Conservation (phyloP, 225 moss, liverwort and hornwort genomes). For the Polytrichum formosum region DNA sequence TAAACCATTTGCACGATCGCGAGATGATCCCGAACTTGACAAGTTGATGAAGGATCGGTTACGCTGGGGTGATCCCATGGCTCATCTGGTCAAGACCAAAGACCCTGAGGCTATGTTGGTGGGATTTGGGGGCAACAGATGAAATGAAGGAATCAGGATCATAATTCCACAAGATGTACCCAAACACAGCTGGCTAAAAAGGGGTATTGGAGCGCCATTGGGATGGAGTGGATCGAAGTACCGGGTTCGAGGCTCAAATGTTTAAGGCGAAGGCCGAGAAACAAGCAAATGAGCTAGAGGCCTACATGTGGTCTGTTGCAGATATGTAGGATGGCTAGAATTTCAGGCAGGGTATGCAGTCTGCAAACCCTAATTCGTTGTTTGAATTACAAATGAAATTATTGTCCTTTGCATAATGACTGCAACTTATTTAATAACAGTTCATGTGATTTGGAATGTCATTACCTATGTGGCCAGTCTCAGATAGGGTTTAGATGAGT, state of each 20-base stretch:
- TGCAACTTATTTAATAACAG: too few species aligned
- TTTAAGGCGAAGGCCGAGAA: conserved; percentile 91
- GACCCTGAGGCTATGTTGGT: conserved; percentile 43
- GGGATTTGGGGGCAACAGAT: conserved; percentile 79
- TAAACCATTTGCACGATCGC: conserved; percentile 83
- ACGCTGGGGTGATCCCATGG: conserved; percentile 98
- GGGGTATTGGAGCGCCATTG: conserved; percentile 74
- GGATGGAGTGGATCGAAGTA: conserved; percentile 96
- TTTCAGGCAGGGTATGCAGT: conserved; percentile 1
- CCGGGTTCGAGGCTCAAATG: conserved; percentile 78
- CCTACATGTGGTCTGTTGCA: conserved; percentile 95
- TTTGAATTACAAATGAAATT: not conserved
- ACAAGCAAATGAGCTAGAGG: conserved; percentile 80
- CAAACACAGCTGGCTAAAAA: conserved; percentile 86
- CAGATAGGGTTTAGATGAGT: too few species aligned
- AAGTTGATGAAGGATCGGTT: conserved; percentile 60
- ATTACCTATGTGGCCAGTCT: too few species aligned
- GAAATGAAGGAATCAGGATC: conserved; percentile 95
- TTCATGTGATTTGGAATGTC: too few species aligned
- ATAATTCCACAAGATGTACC: conserved; percentile 83
- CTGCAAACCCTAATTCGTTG: not conserved
- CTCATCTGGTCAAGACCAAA: conserved; percentile 82
- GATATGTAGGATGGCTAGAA: conserved; percentile 67
- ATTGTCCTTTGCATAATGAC: too few species aligned
- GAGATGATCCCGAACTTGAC: conserved; percentile 91